These are phyloP conservation scores for Juglanconis sp. DNA, from an alignment of 2,329 filamentous ascomycete genomes.

Conservation along the genomic window DNA sequence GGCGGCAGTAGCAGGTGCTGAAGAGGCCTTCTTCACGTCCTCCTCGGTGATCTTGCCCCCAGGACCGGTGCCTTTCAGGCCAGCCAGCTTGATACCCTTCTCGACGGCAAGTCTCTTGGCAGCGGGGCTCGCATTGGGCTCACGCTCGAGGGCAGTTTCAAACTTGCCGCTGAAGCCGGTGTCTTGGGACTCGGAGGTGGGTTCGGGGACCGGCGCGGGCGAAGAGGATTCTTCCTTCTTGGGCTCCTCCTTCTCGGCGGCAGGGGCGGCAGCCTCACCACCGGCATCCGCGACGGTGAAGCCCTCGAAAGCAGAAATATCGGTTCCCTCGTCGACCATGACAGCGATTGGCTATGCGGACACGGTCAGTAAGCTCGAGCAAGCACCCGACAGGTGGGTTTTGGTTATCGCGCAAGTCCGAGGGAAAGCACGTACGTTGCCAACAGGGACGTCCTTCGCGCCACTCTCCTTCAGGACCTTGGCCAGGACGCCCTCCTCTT, in stretches of 20 bases:
- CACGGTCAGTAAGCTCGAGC: slow-evolving; percentile 3
- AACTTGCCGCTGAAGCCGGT: slow-evolving; percentile 72
- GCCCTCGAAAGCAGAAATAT: slow-evolving; percentile 81
- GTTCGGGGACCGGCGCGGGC: slow-evolving; percentile 50
- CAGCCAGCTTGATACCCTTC: slow-evolving; percentile 72
- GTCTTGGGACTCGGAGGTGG: slow-evolving; percentile 59
- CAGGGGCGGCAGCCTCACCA: slow-evolving; percentile 65
- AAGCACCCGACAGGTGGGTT: too few species aligned
- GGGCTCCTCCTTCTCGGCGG: slow-evolving; percentile 64
- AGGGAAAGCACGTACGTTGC: slow-evolving; percentile 68
- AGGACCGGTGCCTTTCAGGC: slow-evolving; percentile 82
- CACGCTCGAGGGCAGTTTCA: slow-evolving; percentile 79
- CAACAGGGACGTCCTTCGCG: slow-evolving; percentile 89
- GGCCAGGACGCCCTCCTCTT: slow-evolving; percentile 93
- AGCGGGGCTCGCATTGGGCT: slow-evolving; percentile 67
- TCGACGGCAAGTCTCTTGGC: slow-evolving; percentile 82
- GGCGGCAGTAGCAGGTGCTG: slow-evolving; percentile 48
- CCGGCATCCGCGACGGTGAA: slow-evolving; percentile 90
- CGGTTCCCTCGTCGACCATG: slow-evolving; percentile 85
- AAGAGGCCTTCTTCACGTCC: slow-evolving; percentile 82
- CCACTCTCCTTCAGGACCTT: slow-evolving; percentile 92
- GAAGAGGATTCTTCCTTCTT: slow-evolving; percentile 58
- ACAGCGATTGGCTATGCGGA: slow-evolving; percentile 81
- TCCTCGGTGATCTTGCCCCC: slow-evolving; percentile 86
- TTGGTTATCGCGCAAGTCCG: background rate